Percentiles rank a stretch among this genome's conserved stretches.
Evolutionary conservation across 169 alveolate species (phyloP).

Genomic region (Plasmodium adleri): DNA sequence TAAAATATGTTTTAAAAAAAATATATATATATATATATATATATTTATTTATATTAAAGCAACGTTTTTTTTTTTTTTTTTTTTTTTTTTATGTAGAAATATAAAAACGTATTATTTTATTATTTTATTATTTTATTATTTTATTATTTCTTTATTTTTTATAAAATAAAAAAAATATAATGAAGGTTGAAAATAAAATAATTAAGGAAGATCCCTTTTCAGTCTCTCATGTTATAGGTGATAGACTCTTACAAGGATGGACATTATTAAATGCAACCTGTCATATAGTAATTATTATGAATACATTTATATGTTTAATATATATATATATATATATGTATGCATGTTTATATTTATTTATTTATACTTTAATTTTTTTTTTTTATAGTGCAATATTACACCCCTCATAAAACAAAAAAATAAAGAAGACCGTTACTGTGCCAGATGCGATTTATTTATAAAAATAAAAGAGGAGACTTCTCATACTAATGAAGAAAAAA

Average conservation of each 20-base stretch:
- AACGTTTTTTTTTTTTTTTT: no score
- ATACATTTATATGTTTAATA: not conserved
- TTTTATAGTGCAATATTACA: slow-evolving; percentile 43
- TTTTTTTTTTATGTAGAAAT: no score
- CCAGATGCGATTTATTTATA: slow-evolving; percentile 36
- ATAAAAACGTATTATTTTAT: not conserved
- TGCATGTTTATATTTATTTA: not conserved
- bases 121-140: no score
- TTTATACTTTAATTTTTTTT: not conserved
- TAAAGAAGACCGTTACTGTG: slow-evolving; percentile 58
- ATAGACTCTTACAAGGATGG: slow-evolving; percentile 67
- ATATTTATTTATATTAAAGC: not conserved
- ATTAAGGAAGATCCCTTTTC: slow-evolving; percentile 9
- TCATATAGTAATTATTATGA: slow-evolving; percentile 41
- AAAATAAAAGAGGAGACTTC: not conserved
- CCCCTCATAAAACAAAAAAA: slow-evolving; percentile 58
- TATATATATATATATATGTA: not conserved
- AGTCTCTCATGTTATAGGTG: slow-evolving; percentile 52
- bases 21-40: not conserved
- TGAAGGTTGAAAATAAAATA: slow-evolving; percentile 29
- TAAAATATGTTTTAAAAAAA: no score
- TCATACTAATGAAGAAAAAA: not conserved
- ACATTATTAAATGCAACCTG: slow-evolving; percentile 45
- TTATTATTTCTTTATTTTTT: no score
- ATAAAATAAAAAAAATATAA: not conserved